Evolutionary conservation across 2,329 filamentous ascomycete genomes (phyloP).

Genomic region (Fusarium newnesense): DNA sequence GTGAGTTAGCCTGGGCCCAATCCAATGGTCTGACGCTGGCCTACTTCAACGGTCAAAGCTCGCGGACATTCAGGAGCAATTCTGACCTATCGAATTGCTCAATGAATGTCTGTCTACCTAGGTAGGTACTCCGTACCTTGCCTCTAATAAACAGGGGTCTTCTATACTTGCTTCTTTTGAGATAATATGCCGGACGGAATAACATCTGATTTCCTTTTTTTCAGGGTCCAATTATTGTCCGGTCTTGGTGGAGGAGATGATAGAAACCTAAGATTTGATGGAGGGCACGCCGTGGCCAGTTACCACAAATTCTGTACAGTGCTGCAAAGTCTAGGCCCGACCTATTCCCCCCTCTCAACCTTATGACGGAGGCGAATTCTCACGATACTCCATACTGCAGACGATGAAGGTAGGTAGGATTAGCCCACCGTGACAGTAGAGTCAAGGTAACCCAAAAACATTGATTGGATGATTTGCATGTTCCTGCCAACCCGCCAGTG

Average conservation of each 20-base stretch:
- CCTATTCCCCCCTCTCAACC: neutral
- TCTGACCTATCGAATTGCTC: slow-evolving; percentile 20
- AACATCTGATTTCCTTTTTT: neutral
- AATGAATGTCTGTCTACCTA: neutral
- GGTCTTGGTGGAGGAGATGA: neutral
- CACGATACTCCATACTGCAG: neutral
- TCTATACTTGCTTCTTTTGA: slow-evolving; percentile 12
- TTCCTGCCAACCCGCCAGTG: slow-evolving; percentile 21
- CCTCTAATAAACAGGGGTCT: slow-evolving; percentile 21
- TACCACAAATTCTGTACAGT: neutral
- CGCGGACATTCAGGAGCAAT: slow-evolving; percentile 11
- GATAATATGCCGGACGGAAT: slow-evolving; percentile 1
- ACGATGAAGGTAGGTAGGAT: slow-evolving; percentile 13
- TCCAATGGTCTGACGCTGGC: slow-evolving; percentile 13
- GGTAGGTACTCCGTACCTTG: neutral
- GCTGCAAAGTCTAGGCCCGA: slow-evolving; percentile 4
- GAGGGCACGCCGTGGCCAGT: neutral
- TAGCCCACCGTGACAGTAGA: slow-evolving; percentile 32
- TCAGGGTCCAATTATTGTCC: slow-evolving; percentile 18
- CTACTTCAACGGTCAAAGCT: slow-evolving; percentile 16
- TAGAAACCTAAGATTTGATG: neutral
- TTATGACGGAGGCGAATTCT: slow-evolving; percentile 9
- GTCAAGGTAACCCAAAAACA: slow-evolving; percentile 31
- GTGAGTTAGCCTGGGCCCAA: neutral
- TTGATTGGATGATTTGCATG: slow-evolving; percentile 24